Base-by-base conservation (phyloP, 2,329 filamentous ascomycete species). In the Allantophomopsis cytisporea region DNA sequence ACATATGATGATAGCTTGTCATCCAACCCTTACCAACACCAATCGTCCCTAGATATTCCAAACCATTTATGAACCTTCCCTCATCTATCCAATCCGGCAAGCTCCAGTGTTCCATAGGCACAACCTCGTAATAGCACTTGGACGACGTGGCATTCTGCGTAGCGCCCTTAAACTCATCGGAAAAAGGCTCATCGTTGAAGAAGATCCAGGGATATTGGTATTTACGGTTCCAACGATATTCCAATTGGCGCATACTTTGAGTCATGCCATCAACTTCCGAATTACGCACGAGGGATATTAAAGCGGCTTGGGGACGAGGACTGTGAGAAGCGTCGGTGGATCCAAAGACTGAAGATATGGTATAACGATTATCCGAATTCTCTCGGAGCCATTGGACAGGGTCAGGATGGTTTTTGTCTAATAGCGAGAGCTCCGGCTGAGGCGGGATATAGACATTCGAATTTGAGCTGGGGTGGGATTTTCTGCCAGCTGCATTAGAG, bases 1-100 rank as follows among this genome's bases (percentile, higher is more conserved):
- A 98, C 91, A 96, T 98, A 69, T 98, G 91, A 47, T 91, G 80
- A 69, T 98, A 98, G 65, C 84, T 93, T 61, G 93, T 66, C 21
- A 86, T 94, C 63, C 94, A 89, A 39, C 89, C 91, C 58, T 96
- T 96, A 59, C 96, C 95, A 60, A 96, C 93, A 65, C 94, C 91
- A 59, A 81, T 80, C 57, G 84, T 75, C 40, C 76, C 78, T 84
- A 96, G 94, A 53, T 94, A 85, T 64, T 94, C 80, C 43, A 89
- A 82, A 43, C 89, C 85, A 60, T 84, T 81, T 56, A 76, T 76
- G 34, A 91, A 91, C 65, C 84, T 89, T 41, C 93, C 82, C 62
- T 94, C 81, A 58, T 96, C 89, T 54, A 98, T 95, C 73, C 80
- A 91, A 8, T 83, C 76, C 2, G 91, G 91, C 65, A 91, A 94